Base-by-base conservation (phyloP, 2,329 filamentous ascomycete genomes). In the Grosmannia penicillata region DNA sequence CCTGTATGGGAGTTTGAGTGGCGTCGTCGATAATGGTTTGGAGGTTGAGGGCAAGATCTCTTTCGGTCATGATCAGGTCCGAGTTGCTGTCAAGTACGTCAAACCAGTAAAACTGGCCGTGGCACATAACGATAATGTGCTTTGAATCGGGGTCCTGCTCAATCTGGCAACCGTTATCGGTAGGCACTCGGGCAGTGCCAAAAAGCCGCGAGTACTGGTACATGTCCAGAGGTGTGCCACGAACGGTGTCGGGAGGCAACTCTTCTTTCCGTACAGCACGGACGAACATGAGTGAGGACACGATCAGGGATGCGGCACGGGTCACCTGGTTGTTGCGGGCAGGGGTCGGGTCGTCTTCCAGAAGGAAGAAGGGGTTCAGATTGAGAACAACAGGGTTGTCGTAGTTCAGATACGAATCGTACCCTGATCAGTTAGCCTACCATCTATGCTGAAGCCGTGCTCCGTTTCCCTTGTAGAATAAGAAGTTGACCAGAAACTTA, bases 41-140 rank as follows among this genome's bases (percentile, higher is more conserved):
- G 15, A 98, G 65, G 52, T 98, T 96, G 53, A 94, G 68, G 7
- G 82, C 78, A 38, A 98, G 72, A 51, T 98, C 91, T 56, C 84
- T 89, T 58, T 96, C 91, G 0, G 80, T 87, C 89, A 96, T 96
- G 59, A 98, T 94, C 40, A 93, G 64, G 56, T 98, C 91, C 7
- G 82, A 82, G 57, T 94, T 93, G 48, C 89, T 80, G 49, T 98
- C 91, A 15, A 98, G 66, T 2, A 95, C 87, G 56, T 98, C 91
- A 51, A 98, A 98, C 89, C 89, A 96, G 60, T 98, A 98, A 52
- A 96, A 87, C 49, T 98, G 91, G 2, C 91, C 91, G 47, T 89
- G 83, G 53, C 85, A 93, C 60, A 96, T 70, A 31, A 96, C 85
- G 9, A 95, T 82, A 27, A 98, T 68, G 56, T 98, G 91, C 60